Evolutionary conservation across 73 alveolate species (phyloP).

Genomic region (Diophrys sp.): DNA sequence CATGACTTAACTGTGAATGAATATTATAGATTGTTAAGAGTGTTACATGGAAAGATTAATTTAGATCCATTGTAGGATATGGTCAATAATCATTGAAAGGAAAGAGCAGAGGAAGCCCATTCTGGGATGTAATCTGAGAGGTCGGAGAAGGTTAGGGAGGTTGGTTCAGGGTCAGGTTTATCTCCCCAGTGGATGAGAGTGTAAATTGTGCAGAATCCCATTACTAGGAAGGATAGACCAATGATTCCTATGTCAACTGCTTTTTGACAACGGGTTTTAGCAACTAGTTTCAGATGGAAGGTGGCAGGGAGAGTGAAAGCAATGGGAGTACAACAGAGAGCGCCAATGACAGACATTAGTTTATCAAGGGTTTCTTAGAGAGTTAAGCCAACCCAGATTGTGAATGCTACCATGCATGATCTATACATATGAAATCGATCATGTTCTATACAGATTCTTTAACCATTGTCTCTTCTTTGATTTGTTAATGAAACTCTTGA

Average conservation of each 20-base stretch:
- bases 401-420: conserved; percentile 21
- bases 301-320: conserved; percentile 50
- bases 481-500: conserved; percentile 8
- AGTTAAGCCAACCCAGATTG: conserved; percentile 21
- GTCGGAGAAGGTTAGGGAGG: too few species aligned
- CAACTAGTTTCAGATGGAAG: conserved; percentile 19
- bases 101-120: too few species aligned
- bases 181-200: neutral
- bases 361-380: conserved; percentile 42
- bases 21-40: too few species aligned
- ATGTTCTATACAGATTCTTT: conserved; percentile 39
- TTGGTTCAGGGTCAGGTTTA: too few species aligned
- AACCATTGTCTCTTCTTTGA: conserved; percentile 34
- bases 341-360: conserved; percentile 38
- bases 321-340: conserved; percentile 55
- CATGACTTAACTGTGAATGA: too few species aligned
- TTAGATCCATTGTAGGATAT: too few species aligned
- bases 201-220: neutral
- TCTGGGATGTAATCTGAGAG: too few species aligned
- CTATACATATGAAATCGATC: too few species aligned
- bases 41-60: too few species aligned
- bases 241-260: neutral
- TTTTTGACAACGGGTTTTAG: conserved; percentile 7
- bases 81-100: too few species aligned
- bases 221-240: neutral